A percentile compares a stretch with the other conserved stretches of the same genome.
These are phyloP conservation scores for Podaxis pistillaris DNA, from an alignment of 768 basidiomycete species.

Conservation along the genomic window DNA sequence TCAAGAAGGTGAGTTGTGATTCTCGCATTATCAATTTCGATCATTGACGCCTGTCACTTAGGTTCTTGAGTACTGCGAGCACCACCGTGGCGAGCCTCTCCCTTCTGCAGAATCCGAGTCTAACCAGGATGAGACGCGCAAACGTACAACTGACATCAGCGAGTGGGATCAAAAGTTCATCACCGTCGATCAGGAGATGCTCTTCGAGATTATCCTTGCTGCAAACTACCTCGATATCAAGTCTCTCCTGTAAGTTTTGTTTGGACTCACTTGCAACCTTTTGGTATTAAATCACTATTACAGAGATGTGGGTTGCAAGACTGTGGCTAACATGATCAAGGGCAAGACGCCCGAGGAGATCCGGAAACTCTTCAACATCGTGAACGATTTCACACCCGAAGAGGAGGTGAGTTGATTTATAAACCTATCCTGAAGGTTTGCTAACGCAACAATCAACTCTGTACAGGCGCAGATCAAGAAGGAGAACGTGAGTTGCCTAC, in stretches of 20 bases:
- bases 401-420: slow-evolving; percentile 71
- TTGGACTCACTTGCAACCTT: neutral
- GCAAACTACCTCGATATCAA: slow-evolving; percentile 99
- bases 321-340: slow-evolving; percentile 99
- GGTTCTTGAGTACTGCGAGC: slow-evolving; percentile 99
- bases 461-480: slow-evolving; percentile 95
- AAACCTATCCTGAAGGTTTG: slow-evolving; percentile 14
- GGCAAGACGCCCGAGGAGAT: slow-evolving; percentile 99
- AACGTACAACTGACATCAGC: slow-evolving; percentile 96
- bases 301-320: slow-evolving; percentile 97
- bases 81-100: slow-evolving; percentile 96
- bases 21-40: slow-evolving; percentile 13
- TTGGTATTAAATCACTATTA: neutral
- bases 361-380: slow-evolving; percentile 96
- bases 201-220: slow-evolving; percentile 99
- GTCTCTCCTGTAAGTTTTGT: slow-evolving; percentile 79
- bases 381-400: slow-evolving; percentile 98
- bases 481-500: slow-evolving; percentile 77
- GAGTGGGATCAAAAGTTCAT: slow-evolving; percentile 99
- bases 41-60: slow-evolving; percentile 30
- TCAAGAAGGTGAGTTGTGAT: slow-evolving; percentile 77
- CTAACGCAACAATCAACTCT: slow-evolving; percentile 15
- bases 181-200: slow-evolving; percentile 99
- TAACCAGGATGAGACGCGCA: slow-evolving; percentile 90
- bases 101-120: slow-evolving; percentile 80